Percentiles rank a stretch among this genome's conserved stretches.
Conservation (phyloP, 164 flowering plant species). For the Aristolochia californica region DNA sequence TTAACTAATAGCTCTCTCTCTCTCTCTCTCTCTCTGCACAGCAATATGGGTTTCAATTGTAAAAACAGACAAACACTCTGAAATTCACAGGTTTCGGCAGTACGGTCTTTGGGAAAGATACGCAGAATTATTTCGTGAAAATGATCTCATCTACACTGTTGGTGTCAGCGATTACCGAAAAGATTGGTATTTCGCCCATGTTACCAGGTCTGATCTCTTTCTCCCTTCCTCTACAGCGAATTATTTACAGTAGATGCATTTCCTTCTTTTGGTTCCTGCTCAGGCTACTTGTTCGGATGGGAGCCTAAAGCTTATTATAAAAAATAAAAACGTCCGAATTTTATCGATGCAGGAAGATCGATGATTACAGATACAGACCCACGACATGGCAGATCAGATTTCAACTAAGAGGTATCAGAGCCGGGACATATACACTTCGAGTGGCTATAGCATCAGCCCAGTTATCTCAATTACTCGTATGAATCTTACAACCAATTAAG, state of each 20-base stretch:
- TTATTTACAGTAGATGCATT: no score
- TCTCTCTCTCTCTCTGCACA: background rate
- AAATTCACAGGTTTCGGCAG: conserved; percentile 52
- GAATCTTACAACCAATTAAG: background rate
- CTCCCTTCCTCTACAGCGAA: background rate
- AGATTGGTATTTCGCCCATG: conserved; percentile 85
- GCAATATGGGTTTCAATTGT: background rate
- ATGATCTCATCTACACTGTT: conserved; percentile 49
- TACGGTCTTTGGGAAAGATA: conserved; percentile 89
- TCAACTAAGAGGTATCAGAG: conserved; percentile 9
- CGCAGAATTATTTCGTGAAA: conserved; percentile 47
- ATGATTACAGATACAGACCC: conserved; percentile 28
- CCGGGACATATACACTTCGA: conserved; percentile 16
- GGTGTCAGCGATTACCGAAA: conserved; percentile 45
- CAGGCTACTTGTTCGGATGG: no score
- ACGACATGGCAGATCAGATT: conserved; percentile 40
- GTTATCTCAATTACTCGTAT: conserved; percentile 19
- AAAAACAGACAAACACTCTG: background rate
- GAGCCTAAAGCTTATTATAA: no score
- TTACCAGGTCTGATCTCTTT: conserved; percentile 56
- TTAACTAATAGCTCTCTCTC: conserved; percentile 6
- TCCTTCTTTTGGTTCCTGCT: no score
- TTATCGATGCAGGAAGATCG: conserved; percentile 10
- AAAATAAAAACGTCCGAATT: background rate
- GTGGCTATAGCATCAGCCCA: conserved; percentile 24